A percentile compares a stretch with the other conserved stretches of the same genome.
Evolutionary conservation across 345 rosid species (phyloP).

Genomic region (Kandelia obovata): DNA sequence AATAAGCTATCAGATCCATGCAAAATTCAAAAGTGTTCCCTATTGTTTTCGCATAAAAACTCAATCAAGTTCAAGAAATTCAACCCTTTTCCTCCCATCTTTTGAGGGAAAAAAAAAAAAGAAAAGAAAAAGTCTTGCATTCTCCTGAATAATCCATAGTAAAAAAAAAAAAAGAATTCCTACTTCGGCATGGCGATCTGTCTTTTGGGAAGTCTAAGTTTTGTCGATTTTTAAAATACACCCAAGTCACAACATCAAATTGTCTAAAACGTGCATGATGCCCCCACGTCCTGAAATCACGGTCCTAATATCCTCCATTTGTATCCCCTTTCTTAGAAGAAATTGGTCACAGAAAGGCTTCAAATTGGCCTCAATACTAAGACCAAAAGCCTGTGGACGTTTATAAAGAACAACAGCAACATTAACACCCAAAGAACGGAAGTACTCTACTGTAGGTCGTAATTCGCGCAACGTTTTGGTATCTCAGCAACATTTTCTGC

Average conservation of each 20-base stretch:
- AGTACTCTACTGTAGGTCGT: slow-evolving; percentile 67
- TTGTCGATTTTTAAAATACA: no score
- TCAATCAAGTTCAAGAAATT: no score
- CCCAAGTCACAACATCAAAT: slow-evolving; percentile 29
- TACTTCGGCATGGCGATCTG: slow-evolving; percentile 45
- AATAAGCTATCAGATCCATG: no score
- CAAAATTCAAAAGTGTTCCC: no score
- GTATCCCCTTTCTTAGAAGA: slow-evolving; percentile 64
- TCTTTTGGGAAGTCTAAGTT: no score
- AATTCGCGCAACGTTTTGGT: slow-evolving; percentile 65
- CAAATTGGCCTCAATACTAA: slow-evolving; percentile 73
- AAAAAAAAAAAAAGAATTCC: slow-evolving; percentile 57
- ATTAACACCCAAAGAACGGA: slow-evolving; percentile 56
- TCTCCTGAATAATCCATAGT: slow-evolving; percentile 71
- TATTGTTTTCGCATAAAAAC: no score
- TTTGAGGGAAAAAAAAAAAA: no score
- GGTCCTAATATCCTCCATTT: slow-evolving; percentile 53
- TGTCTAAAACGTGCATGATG: slow-evolving; percentile 65
- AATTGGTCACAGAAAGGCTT: slow-evolving; percentile 63
- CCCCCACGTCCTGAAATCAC: slow-evolving; percentile 74
- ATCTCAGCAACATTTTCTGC: slow-evolving; percentile 61
- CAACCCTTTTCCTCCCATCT: no score
- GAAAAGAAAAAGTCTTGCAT: no score
- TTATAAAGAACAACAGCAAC: slow-evolving; percentile 57
- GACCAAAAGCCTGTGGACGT: slow-evolving; percentile 73